Conservation (phyloP, 2,329 filamentous ascomycete species). For the Rugonectria rugulosa region DNA sequence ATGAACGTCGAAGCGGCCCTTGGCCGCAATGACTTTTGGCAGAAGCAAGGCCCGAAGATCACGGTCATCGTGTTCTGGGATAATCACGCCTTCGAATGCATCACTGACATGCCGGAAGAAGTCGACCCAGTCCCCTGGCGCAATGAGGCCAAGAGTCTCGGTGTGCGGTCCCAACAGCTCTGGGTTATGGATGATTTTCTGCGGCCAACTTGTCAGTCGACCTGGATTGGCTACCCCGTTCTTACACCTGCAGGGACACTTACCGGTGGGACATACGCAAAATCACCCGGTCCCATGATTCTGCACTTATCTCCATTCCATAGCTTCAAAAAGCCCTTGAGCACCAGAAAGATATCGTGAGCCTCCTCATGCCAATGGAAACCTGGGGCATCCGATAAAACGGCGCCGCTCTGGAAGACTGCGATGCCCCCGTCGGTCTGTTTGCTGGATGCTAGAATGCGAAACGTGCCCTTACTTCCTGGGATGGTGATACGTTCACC, state of each 20-base stretch:
- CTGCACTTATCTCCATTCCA: constrained; percentile 65
- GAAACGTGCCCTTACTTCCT: constrained; percentile 58
- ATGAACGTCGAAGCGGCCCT: constrained; percentile 63
- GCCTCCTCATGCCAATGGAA: constrained; percentile 66
- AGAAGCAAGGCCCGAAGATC: constrained; percentile 58
- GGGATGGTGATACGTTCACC: constrained; percentile 61
- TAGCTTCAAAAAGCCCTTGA: constrained; percentile 62
- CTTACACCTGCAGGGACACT: not conserved
- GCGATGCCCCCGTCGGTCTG: constrained; percentile 60
- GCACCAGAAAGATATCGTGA: constrained; percentile 64
- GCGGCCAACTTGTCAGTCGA: too few relatives aligned
- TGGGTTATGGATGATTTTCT: constrained; percentile 63
- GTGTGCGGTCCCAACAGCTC: constrained; percentile 62
- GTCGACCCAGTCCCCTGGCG: constrained; percentile 66
- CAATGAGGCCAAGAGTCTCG: constrained; percentile 62
- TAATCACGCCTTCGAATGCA: constrained; percentile 56
- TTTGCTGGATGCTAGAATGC: constrained; percentile 59
- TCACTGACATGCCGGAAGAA: constrained; percentile 67
- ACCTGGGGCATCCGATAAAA: constrained; percentile 54
- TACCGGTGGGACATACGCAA: constrained; percentile 65
- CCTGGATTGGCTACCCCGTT: not conserved
- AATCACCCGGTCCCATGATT: constrained; percentile 62
- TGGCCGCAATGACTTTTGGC: constrained; percentile 63
- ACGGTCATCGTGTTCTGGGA: constrained; percentile 60
- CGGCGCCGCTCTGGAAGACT: constrained; percentile 58